Conservation (phyloP, 2,329 filamentous ascomycete genomes). For the Bipolaris victoriae region DNA sequence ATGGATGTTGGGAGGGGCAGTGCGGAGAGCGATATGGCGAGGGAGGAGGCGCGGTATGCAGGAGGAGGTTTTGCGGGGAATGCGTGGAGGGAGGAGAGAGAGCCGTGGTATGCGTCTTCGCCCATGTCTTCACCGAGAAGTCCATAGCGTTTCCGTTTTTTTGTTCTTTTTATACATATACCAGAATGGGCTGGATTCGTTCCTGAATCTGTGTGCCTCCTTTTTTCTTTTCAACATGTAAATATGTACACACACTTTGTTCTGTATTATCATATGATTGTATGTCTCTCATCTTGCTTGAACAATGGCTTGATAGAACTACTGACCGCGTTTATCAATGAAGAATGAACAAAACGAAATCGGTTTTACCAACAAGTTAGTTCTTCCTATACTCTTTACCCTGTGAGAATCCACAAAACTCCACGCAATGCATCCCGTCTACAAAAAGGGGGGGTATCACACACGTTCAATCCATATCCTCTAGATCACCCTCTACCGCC, state of each 20-base stretch:
- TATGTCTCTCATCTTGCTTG: background rate
- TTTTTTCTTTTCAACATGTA: background rate
- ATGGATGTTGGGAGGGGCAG: slow-evolving; percentile 9
- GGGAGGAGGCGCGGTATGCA: slow-evolving; percentile 5
- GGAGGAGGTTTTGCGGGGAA: slow-evolving; percentile 1
- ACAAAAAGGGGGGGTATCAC: slow-evolving; percentile 23
- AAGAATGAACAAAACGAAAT: background rate
- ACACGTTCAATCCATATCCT: slow-evolving; percentile 63
- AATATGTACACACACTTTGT: too few relatives aligned
- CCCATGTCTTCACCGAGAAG: background rate
- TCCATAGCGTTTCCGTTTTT: background rate
- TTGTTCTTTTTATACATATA: background rate
- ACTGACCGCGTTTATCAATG: background rate
- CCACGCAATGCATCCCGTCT: slow-evolving; percentile 13
- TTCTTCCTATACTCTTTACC: background rate
- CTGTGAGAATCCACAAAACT: background rate
- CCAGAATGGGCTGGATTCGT: too few relatives aligned
- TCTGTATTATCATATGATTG: too few relatives aligned
- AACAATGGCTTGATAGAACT: background rate
- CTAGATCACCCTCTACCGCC: slow-evolving; percentile 47
- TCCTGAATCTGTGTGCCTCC: background rate
- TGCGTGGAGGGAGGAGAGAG: slow-evolving; percentile 6
- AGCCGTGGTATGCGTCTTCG: background rate
- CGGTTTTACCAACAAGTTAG: background rate
- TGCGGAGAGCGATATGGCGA: slow-evolving; percentile 17